Conservation (phyloP, 225 moss, liverwort and hornwort species). For the Sphagnum tenellum region DNA sequence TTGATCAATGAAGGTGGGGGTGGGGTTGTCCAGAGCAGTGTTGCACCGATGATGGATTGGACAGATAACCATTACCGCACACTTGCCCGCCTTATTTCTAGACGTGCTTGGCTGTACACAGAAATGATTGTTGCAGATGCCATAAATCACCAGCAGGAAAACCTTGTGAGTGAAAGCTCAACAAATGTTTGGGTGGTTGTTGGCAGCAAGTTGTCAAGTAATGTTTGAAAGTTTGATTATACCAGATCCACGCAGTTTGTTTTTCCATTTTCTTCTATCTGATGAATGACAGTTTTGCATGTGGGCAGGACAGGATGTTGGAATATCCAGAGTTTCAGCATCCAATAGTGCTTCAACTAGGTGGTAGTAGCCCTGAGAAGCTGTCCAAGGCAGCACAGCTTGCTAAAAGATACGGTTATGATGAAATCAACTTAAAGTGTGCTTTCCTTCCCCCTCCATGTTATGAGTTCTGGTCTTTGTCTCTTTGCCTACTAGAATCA, state of each 20-base stretch:
- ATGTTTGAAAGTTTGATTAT: background rate
- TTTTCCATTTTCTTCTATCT: background rate
- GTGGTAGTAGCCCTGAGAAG: constrained; percentile 73
- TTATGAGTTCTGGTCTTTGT: background rate
- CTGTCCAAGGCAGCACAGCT: constrained; percentile 77
- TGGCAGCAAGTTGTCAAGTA: background rate
- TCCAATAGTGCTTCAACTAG: constrained; percentile 90
- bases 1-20: constrained; percentile 16
- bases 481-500: background rate
- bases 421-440: constrained; percentile 93
- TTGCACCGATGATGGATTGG: constrained; percentile 99
- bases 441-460: constrained; percentile 8
- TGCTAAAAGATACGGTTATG: constrained; percentile 72
- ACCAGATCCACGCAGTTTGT: background rate
- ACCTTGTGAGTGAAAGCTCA: constrained; percentile 46
- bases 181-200: background rate
- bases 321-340: constrained; percentile 80
- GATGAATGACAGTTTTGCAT: no score
- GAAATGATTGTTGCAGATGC: constrained; percentile 99
- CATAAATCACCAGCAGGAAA: constrained; percentile 84
- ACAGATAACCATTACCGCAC: constrained; percentile 95
- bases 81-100: constrained; percentile 85
- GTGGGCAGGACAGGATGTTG: constrained; percentile 65
- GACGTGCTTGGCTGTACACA: constrained; percentile 91
- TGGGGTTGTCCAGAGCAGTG: constrained; percentile 77